Conservation (phyloP, 2,329 filamentous ascomycete genomes). For the Aspergillus sp. region DNA sequence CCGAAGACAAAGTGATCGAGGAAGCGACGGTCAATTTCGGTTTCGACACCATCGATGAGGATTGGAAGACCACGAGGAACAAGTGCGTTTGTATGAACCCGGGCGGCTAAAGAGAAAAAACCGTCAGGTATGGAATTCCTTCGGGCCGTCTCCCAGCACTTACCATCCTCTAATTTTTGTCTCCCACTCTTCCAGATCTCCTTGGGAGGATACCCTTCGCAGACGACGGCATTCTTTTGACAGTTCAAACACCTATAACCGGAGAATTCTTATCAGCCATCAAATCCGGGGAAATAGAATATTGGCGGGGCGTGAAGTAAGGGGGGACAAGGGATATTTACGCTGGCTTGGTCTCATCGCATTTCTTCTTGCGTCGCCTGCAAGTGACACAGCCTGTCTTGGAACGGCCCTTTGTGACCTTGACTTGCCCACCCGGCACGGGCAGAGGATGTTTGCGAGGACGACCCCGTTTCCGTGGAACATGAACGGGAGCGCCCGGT, state of each 20-base stretch:
- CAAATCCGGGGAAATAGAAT: not conserved
- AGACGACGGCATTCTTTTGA: conserved; percentile 87
- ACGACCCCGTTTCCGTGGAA: conserved; percentile 62
- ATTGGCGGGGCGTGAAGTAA: not conserved
- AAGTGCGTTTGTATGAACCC: conserved; percentile 18
- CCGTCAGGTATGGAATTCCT: not conserved
- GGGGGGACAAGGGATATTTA: conserved; percentile 34
- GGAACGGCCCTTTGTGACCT: conserved; percentile 66
- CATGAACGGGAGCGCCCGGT: conserved; percentile 26
- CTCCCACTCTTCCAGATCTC: conserved; percentile 82
- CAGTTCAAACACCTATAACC: conserved; percentile 57
- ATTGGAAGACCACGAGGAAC: conserved; percentile 45
- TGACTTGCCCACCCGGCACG: conserved; percentile 53
- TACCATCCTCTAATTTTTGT: conserved; percentile 63
- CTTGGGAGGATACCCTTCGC: conserved; percentile 82
- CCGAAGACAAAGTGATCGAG: conserved; percentile 76
- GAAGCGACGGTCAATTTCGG: conserved; percentile 68
- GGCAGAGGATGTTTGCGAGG: conserved; percentile 72
- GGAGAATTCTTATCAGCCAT: conserved; percentile 3
- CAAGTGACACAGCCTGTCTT: conserved; percentile 55
- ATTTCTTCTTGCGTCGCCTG: conserved; percentile 56
- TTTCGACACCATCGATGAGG: conserved; percentile 76
- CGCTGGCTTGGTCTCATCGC: conserved; percentile 41
- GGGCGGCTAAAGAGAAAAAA: conserved; percentile 18
- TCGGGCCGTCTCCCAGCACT: conserved; percentile 2